Percentiles rank a stretch among this genome's conserved stretches.
Evolutionary conservation across 2,329 filamentous ascomycete species (phyloP).

Genomic region (Chrysoporthe deuterocubensis): DNA sequence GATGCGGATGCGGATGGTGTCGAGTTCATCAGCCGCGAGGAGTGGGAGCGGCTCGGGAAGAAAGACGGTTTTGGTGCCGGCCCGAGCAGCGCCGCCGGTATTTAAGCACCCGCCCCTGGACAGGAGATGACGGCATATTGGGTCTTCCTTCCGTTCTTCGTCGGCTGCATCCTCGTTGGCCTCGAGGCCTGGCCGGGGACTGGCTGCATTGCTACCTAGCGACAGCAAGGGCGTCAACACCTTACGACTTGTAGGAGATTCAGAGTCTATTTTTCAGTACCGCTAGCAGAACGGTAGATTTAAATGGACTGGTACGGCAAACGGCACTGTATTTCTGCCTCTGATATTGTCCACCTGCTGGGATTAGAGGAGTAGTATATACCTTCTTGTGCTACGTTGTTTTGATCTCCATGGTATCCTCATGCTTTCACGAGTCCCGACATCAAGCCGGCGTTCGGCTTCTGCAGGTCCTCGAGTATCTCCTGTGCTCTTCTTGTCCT

Average conservation of each 20-base stretch:
- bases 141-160: background rate
- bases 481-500: conserved; percentile 55
- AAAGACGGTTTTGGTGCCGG: conserved; percentile 19
- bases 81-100: background rate
- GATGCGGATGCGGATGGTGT: conserved; percentile 24
- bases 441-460: conserved; percentile 14
- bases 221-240: too few relatives aligned
- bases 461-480: conserved; percentile 53
- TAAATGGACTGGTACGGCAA: background rate
- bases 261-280: background rate
- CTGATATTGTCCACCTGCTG: too few relatives aligned
- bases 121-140: background rate
- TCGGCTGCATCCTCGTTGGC: too few relatives aligned
- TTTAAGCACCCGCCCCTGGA: background rate
- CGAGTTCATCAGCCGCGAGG: conserved; percentile 32
- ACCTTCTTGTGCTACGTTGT: too few relatives aligned
- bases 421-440: conserved; percentile 29
- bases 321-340: background rate
- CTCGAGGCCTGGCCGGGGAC: too few relatives aligned
- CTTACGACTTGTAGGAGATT: background rate
- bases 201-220: too few relatives aligned
- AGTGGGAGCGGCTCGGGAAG: conserved; percentile 37
- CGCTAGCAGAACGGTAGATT: background rate
- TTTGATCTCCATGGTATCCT: background rate
- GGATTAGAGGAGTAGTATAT: too few relatives aligned